These are phyloP conservation scores for Viridothelium virens DNA, from an alignment of 495 filamentous ascomycete species.

Conservation along the genomic window DNA sequence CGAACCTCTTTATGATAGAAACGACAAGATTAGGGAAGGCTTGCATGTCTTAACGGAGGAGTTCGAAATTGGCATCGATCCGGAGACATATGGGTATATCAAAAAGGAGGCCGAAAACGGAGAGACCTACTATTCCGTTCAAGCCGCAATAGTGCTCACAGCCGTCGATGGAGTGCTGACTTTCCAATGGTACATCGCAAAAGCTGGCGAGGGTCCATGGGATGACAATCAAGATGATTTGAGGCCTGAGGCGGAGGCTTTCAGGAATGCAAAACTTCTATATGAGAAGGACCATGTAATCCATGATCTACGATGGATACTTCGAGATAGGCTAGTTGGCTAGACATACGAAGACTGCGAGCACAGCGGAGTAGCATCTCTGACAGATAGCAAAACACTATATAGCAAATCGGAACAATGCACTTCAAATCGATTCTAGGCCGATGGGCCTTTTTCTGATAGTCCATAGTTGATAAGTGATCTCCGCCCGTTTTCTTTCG, in stretches of 20 bases:
- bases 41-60: not conserved
- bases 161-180: not conserved
- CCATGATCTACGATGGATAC: conserved; percentile 1
- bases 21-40: not conserved
- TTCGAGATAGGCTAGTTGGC: not conserved
- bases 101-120: not conserved
- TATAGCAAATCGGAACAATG: no score
- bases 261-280: not conserved
- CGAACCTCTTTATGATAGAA: not conserved
- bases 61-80: not conserved
- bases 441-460: no score
- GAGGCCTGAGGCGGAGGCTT: not conserved
- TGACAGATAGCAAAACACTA: no score
- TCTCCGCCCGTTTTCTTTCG: no score
- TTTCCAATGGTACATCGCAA: not conserved
- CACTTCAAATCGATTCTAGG: no score
- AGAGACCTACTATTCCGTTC: not conserved
- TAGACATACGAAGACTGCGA: not conserved
- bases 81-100: not conserved
- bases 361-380: not conserved
- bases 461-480: no score
- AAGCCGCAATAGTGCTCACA: not conserved
- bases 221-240: not conserved
- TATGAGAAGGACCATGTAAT: not conserved
- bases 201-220: conserved; percentile 1